A percentile compares a stretch with the other conserved stretches of the same genome.
Evolutionary conservation across 2,329 filamentous ascomycete species (phyloP).

Genomic region (Claviceps purpurea): DNA sequence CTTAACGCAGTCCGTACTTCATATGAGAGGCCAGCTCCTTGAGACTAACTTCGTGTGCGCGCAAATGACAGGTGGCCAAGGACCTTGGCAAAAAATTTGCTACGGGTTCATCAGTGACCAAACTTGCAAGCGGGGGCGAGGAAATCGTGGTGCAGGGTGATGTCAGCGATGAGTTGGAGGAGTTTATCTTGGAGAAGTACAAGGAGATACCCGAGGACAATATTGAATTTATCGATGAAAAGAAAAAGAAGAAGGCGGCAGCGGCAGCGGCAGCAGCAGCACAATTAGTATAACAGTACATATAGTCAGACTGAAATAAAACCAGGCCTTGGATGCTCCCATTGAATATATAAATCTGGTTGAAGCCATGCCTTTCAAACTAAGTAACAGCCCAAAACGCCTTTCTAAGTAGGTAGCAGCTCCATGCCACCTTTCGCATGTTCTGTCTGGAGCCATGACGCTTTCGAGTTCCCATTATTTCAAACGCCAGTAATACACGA

Average conservation of each 20-base stretch:
- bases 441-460: neutral
- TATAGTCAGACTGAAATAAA: neutral
- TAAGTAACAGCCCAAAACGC: neutral
- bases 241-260: constrained; percentile 59
- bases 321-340: neutral
- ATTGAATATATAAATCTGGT: neutral
- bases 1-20: neutral
- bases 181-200: constrained; percentile 82
- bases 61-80: constrained; percentile 51
- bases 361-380: neutral
- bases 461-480: neutral
- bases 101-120: constrained; percentile 84
- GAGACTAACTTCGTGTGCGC: neutral
- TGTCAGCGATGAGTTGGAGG: constrained; percentile 84
- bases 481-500: neutral
- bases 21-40: neutral
- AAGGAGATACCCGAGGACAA: constrained; percentile 88
- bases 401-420: neutral
- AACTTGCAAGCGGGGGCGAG: constrained; percentile 71
- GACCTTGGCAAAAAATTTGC: constrained; percentile 98
- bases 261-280: neutral
- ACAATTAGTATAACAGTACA: neutral
- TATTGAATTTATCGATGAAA: constrained; percentile 87
- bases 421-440: neutral
- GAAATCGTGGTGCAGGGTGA: constrained; percentile 98